Evolutionary conservation across 495 filamentous ascomycete species (phyloP).

Genomic region (Trichoderma reesei): DNA sequence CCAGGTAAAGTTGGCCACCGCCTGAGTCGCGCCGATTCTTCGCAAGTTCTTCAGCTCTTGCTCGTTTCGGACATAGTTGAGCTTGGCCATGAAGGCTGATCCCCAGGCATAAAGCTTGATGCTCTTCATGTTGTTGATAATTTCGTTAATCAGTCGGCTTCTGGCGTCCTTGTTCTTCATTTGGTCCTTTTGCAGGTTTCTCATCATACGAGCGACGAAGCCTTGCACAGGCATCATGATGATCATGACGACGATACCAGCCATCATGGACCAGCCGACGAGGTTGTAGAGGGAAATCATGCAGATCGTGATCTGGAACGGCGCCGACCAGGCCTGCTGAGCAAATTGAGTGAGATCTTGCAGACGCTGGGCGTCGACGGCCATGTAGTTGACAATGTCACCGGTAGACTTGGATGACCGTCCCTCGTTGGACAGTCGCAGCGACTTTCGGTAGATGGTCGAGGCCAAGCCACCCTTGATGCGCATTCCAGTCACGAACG

Average conservation of each 20-base stretch:
- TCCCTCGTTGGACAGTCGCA: slow-evolving; percentile 88
- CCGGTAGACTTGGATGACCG: slow-evolving; percentile 85
- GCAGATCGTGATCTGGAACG: slow-evolving; percentile 91
- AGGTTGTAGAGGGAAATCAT: slow-evolving; percentile 94
- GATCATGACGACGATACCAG: slow-evolving; percentile 94
- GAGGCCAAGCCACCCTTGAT: slow-evolving; percentile 85
- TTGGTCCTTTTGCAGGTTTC: slow-evolving; percentile 84
- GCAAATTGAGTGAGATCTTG: slow-evolving; percentile 94
- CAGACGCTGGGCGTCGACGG: slow-evolving; percentile 89
- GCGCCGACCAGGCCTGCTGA: slow-evolving; percentile 89
- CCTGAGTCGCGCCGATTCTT: slow-evolving; percentile 89
- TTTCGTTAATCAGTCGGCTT: slow-evolving; percentile 91
- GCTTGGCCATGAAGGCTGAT: slow-evolving; percentile 90
- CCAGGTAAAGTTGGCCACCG: slow-evolving; percentile 96
- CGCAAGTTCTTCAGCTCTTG: slow-evolving; percentile 89
- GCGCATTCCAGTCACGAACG: slow-evolving; percentile 93
- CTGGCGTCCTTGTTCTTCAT: slow-evolving; percentile 99
- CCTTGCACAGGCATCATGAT: slow-evolving; percentile 97
- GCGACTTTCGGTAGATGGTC: slow-evolving; percentile 83
- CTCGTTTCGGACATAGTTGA: slow-evolving; percentile 91
- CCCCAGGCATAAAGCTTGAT: slow-evolving; percentile 99
- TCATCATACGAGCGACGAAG: slow-evolving; percentile 85
- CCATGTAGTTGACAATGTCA: slow-evolving; percentile 99
- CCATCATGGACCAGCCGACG: slow-evolving; percentile 86
- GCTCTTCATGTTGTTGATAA: slow-evolving; percentile 98